A percentile compares a stretch with the other conserved stretches of the same genome.
These are phyloP conservation scores for Diaporthe vexans DNA, from an alignment of 2,329 filamentous ascomycete genomes.

Conservation along the genomic window DNA sequence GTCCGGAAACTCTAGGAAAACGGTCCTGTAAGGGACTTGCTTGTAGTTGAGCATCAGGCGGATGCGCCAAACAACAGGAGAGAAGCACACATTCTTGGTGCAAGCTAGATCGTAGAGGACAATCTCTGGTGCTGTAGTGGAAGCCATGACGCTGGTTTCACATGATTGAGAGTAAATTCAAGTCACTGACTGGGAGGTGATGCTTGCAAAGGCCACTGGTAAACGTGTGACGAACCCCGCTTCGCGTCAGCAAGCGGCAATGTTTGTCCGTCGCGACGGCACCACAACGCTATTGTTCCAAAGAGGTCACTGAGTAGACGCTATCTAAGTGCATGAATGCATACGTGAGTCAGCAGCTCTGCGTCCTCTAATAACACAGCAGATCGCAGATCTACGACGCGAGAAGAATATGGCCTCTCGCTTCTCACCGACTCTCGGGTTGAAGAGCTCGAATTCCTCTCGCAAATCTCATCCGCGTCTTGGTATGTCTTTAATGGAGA, in stretches of 20 bases:
- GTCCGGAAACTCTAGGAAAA: slow-evolving; percentile 15
- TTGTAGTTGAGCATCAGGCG: slow-evolving; percentile 25
- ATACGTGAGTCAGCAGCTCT: too few relatives aligned
- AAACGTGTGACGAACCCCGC: not conserved
- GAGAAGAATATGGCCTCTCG: too few relatives aligned
- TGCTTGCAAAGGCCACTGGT: not conserved
- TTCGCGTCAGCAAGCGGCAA: not conserved
- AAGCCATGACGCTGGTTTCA: not conserved
- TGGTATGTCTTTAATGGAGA: too few relatives aligned
- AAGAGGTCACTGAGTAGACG: too few relatives aligned
- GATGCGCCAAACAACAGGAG: slow-evolving; percentile 9
- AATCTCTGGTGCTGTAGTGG: slow-evolving; percentile 27
- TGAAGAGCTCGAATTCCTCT: too few relatives aligned
- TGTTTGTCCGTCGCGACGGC: not conserved
- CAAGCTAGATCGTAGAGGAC: slow-evolving; percentile 35
- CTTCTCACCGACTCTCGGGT: too few relatives aligned
- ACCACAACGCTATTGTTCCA: too few relatives aligned
- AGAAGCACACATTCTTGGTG: slow-evolving; percentile 29
- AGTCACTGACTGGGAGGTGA: not conserved
- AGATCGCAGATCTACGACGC: too few relatives aligned
- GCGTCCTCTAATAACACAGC: too few relatives aligned
- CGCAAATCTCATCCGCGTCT: too few relatives aligned
- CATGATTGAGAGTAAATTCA: not conserved
- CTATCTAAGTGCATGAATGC: too few relatives aligned
- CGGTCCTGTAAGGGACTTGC: not conserved